phyloP scores from a whole-genome alignment of 768 basidiomycete species.

The Psilocybe azurescens region DNA sequence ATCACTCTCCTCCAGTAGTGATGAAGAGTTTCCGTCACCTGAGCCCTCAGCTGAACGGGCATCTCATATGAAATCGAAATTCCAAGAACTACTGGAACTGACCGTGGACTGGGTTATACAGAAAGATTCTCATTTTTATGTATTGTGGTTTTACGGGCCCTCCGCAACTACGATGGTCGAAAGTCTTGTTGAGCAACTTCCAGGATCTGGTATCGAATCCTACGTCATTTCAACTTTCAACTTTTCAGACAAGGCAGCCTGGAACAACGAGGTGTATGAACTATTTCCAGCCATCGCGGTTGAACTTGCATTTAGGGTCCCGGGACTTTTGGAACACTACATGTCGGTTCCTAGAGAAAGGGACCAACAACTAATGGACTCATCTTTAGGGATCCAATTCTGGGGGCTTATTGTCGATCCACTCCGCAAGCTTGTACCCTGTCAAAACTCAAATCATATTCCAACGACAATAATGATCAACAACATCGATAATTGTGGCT shows the following conservation, averaged over 20 bases:
- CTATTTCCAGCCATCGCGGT: conserved; percentile 10
- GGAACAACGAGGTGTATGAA: conserved; percentile 11
- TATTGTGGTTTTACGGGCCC: conserved; percentile 14
- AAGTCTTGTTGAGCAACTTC: conserved; percentile 3
- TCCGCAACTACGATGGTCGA: conserved; percentile 8
- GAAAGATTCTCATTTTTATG: not conserved
- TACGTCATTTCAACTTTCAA: conserved; percentile 6
- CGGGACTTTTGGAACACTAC: conserved; percentile 7
- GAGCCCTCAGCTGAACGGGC: not conserved
- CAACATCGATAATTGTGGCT: conserved; percentile 12
- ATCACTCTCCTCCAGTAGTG: too few relatives aligned
- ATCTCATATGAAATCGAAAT: not conserved
- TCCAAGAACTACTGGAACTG: not conserved
- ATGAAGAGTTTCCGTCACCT: too few relatives aligned
- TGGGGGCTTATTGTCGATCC: conserved; percentile 9
- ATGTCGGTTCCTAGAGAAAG: not conserved
- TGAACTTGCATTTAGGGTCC: conserved; percentile 9
- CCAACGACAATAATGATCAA: conserved; percentile 8
- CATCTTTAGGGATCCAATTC: conserved; percentile 8
- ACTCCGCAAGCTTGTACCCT: not conserved
- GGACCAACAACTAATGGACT: conserved; percentile 1
- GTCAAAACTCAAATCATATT: not conserved
- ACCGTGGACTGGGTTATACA: conserved; percentile 6
- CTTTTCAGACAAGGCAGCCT: conserved; percentile 14
- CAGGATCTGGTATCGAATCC: not conserved